Base-by-base conservation (phyloP, 2,329 filamentous ascomycete genomes). In the Fusarium musae region DNA sequence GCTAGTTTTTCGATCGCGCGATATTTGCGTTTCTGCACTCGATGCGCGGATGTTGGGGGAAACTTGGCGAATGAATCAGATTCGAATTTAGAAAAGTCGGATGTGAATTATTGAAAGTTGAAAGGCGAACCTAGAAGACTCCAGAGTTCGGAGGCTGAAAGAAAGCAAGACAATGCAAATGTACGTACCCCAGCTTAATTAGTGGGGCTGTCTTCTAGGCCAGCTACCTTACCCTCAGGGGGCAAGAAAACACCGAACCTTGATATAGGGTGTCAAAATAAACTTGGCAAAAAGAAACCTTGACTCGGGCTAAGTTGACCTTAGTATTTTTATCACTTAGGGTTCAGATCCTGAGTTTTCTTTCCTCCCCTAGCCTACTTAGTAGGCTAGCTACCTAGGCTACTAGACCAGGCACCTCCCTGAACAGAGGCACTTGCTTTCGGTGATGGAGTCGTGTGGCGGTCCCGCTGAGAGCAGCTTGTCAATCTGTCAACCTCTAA, bases 141-240 rank as follows among this genome's bases (percentile, higher is more conserved):
- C 42, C 26, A 57, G 47, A 61, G 57, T 62, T 68, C 47, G 37
- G 63, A 76, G 72, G 70, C 53, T 74, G 70, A 71, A 62, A 62
- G 63, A 57, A 46, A 59, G 26, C 57, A 54, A 47, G 42, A 34
- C 42, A 60, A 69, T 46, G 54, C 37, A 67, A 67, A 59, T 59
- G 66, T 74, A 75, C 73, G 71, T 76, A 74, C 69, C 71, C 47
- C 64, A 52, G 65, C 62, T 64, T 66, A 44, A 63, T 76, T 70
- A 75, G 75, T 77, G 75, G 75, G 75, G 75, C 74, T 53, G 28
- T 47, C 43, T 42, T 56, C 49, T 52, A 56, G 46, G 66, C 58
- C 63, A 63, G 56, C 13, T 34, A 34, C 32, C 32, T 32, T 3
- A 4, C 30, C 30, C 30, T 32, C 30, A 32, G 30, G 30, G 30